phyloP scores from a whole-genome alignment of 2,329 filamentous ascomycete genomes.

The Ilyonectria destructans region DNA sequence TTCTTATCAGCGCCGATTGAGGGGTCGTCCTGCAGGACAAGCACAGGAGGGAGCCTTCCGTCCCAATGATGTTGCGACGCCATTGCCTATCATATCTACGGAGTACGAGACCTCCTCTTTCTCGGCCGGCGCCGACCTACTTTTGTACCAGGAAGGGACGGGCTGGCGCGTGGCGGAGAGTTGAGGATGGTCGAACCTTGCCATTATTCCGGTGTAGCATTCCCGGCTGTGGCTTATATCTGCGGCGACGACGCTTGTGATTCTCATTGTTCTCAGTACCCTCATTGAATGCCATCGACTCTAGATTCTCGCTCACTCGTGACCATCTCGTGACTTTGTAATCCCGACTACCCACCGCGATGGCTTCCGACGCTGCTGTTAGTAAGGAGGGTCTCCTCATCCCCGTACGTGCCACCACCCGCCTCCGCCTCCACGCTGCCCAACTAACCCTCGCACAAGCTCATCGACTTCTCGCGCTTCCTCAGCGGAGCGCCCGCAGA shows the following conservation, averaged over 20 bases:
- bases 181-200: background rate
- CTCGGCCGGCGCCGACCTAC: background rate
- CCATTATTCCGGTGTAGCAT: background rate
- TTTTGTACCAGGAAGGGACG: background rate
- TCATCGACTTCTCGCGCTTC: constrained; percentile 79
- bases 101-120: background rate
- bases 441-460: constrained; percentile 34
- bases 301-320: background rate
- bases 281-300: background rate
- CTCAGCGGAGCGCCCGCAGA: constrained; percentile 73
- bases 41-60: constrained; percentile 19
- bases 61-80: constrained; percentile 21
- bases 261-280: background rate
- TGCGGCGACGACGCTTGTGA: background rate
- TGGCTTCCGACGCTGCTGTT: constrained; percentile 61
- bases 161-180: background rate
- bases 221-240: constrained; percentile 1
- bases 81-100: constrained; percentile 5
- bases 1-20: constrained; percentile 19
- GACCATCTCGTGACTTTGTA: background rate
- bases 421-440: background rate
- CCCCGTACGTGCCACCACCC: constrained; percentile 60
- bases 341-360: constrained; percentile 32
- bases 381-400: constrained; percentile 69
- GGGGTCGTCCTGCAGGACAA: constrained; percentile 16